Evolutionary conservation across 176 grass and related monocot genomes (phyloP), one percentile per base, ranked within the genome.

Genomic region (Triticum monococcum): DNA sequence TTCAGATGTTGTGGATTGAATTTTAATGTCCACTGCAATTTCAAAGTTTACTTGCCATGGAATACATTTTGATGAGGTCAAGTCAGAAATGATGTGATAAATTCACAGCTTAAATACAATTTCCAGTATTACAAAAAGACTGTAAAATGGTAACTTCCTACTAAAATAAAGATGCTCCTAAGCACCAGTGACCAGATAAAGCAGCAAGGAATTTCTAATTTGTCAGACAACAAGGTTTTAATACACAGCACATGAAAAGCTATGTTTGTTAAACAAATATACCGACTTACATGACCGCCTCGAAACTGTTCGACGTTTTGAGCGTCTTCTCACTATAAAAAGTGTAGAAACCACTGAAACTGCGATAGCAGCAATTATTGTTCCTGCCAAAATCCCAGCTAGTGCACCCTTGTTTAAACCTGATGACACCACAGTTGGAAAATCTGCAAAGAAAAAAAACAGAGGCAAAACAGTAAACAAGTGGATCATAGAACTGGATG

Each of bases 231-330:
- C 14, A 77, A 74, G 17, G 13, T 87, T 71, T 75, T 32, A 31
- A 12, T 52, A 63, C 83, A 17, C 62, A 89, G 46, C 20, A 69
- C 50, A 41, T 38, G 8, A 16, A 50, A 80, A 68, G 20, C 40
- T 85, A 62, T 35, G 9, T 83, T 87, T 14, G 37, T 59, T 20
- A 11, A 79, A 84, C 20, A 64, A 75, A 75, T 36, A 64, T 59
- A 70, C 64, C 30, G 7, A 25, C 93, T 98, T 96, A 98, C 97
- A 68, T 26, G 90, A 91, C 46, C 89, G 75, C 88, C 89, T 92
- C 28, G 92, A 91, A 87, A 50, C 12, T 28, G 78, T 70, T 38
- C 14, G 10, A 63, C 52, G 64, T 57, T 79, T 92, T 72, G 56
- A 76, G 68, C 54, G 80, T 66, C 54, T 93, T 88, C 84, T 98